phyloP scores from a whole-genome alignment of 2,329 filamentous ascomycete genomes.

The Ceratocystis huliohia region DNA sequence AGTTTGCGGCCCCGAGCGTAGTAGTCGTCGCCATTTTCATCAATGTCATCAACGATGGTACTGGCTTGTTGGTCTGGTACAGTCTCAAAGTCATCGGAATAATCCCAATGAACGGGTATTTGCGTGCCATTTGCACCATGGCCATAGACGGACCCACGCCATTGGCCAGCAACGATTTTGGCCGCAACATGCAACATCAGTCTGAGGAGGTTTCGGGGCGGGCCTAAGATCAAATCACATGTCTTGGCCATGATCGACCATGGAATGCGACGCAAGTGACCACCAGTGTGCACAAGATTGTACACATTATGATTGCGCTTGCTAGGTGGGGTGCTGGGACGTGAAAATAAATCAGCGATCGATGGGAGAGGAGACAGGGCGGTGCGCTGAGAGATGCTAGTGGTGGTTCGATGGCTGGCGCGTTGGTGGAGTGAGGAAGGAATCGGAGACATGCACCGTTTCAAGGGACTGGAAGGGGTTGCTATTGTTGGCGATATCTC shows the following conservation, averaged over 20 bases:
- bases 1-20: constrained; percentile 18
- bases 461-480: constrained; percentile 11
- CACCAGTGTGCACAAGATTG: constrained; percentile 27
- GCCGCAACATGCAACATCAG: constrained; percentile 74
- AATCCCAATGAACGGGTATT: constrained; percentile 50
- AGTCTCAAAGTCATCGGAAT: constrained; percentile 40
- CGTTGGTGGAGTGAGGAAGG: constrained; percentile 27
- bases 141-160: constrained; percentile 47
- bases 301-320: not conserved
- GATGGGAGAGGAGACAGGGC: constrained; percentile 56
- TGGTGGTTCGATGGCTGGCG: constrained; percentile 42
- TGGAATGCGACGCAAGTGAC: constrained; percentile 41
- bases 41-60: constrained; percentile 10
- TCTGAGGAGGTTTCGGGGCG: constrained; percentile 64
- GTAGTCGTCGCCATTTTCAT: constrained; percentile 20
- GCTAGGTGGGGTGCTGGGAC: constrained; percentile 24
- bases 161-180: constrained; percentile 53
- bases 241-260: constrained; percentile 63
- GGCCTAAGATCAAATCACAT: constrained; percentile 61
- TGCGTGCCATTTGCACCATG: constrained; percentile 40
- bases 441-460: constrained; percentile 23
- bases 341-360: constrained; percentile 51
- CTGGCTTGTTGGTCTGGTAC: constrained; percentile 4
- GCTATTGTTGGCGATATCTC: not conserved
- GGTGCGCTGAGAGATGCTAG: constrained; percentile 40